Evolutionary conservation across 495 filamentous ascomycete species (phyloP).

Genomic region (Barbatosphaeria neglecta): DNA sequence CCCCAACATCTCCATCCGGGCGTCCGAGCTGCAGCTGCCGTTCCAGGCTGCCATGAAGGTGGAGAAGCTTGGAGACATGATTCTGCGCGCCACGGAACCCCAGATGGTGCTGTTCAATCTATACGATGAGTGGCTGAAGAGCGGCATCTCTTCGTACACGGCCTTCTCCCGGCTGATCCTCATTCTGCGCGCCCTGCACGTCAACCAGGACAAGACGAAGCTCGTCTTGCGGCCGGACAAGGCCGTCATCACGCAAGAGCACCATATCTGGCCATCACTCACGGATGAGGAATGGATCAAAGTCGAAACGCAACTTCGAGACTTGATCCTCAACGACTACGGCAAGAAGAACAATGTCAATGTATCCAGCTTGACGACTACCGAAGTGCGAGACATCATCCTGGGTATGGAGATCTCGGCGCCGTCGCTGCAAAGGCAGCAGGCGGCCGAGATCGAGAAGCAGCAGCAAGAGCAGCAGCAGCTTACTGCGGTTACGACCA

Average conservation of each 20-base stretch:
- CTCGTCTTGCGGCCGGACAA: constrained; percentile 95
- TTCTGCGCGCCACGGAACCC: constrained; percentile 90
- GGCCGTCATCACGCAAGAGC: constrained; percentile 95
- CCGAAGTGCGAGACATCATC: constrained; percentile 97
- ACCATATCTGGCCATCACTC: constrained; percentile 96
- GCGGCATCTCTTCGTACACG: constrained; percentile 86
- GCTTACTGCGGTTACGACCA: constrained; percentile 93
- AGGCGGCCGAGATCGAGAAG: constrained; percentile 98
- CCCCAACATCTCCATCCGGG: constrained; percentile 97
- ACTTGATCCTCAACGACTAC: constrained; percentile 96
- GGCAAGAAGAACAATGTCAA: constrained; percentile 99
- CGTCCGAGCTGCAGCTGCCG: constrained; percentile 91
- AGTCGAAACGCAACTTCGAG: constrained; percentile 90
- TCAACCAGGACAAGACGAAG: constrained; percentile 98
- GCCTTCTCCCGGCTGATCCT: constrained; percentile 94
- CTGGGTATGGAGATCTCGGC: constrained; percentile 99
- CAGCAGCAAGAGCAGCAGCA: constrained; percentile 95
- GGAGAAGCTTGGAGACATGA: constrained; percentile 98
- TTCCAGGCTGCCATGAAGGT: constrained; percentile 99
- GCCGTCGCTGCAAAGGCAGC: constrained; percentile 95
- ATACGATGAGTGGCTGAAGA: constrained; percentile 98
- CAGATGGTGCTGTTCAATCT: constrained; percentile 99
- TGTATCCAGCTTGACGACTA: constrained; percentile 87
- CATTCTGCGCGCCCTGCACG: constrained; percentile 90
- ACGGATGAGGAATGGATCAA: constrained; percentile 98